Conservation (phyloP, 179 eudicot species). For the Amaranthus tricolor region DNA sequence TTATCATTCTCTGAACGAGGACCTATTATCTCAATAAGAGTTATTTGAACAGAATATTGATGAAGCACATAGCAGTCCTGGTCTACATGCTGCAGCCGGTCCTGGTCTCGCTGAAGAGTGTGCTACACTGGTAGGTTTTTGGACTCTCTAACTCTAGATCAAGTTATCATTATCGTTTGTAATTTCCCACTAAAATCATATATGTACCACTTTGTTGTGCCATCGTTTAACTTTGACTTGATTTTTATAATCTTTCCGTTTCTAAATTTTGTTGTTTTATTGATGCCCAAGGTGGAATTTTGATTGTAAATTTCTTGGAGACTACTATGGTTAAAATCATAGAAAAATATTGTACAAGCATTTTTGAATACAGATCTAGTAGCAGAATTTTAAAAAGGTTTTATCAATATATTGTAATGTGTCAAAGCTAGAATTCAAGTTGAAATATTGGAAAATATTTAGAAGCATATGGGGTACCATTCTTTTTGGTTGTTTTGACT, state of each 20-base stretch:
- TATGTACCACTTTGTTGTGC: neutral
- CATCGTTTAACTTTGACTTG: neutral
- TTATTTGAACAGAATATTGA: conserved; percentile 66
- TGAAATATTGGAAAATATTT: neutral
- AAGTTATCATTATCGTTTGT: neutral
- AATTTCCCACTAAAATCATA: neutral
- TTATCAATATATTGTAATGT: too few species aligned
- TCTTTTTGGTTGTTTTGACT: too few species aligned
- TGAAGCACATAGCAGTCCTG: conserved; percentile 96
- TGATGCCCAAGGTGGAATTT: neutral
- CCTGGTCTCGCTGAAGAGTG: conserved; percentile 97
- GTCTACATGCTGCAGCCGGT: conserved; percentile 94
- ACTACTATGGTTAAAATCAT: neutral
- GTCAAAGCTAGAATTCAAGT: too few species aligned
- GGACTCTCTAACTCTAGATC: conserved; percentile 5
- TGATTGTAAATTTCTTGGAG: neutral
- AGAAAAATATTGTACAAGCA: too few species aligned
- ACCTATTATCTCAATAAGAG: neutral
- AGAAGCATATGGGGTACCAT: neutral
- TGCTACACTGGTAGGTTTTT: conserved; percentile 66
- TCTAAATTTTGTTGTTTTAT: neutral
- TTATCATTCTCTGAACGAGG: neutral
- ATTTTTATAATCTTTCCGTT: neutral
- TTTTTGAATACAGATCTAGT: neutral
- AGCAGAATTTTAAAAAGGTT: neutral